A percentile compares a stretch with the other conserved stretches of the same genome.
Conservation (phyloP, 306 rosid genomes). For the Trichosanthes cucumerina region DNA sequence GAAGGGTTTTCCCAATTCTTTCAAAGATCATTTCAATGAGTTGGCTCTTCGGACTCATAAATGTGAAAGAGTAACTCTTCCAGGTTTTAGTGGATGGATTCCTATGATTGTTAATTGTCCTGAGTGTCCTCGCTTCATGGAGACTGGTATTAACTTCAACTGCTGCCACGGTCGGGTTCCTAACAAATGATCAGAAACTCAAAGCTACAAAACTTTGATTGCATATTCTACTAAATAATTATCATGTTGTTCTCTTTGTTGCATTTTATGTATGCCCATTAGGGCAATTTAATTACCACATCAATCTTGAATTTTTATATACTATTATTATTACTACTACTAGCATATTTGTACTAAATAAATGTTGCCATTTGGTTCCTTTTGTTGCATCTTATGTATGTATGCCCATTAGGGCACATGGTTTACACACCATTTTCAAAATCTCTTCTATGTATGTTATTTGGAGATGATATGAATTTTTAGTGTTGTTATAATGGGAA, state of each 20-base stretch:
- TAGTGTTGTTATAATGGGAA: not conserved
- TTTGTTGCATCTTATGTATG: not conserved
- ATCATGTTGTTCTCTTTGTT: not conserved
- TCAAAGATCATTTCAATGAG: conserved; percentile 14
- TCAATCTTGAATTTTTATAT: not conserved
- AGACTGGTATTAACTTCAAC: conserved; percentile 42
- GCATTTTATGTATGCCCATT: not conserved
- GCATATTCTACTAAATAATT: not conserved
- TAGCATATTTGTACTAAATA: not conserved
- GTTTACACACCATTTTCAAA: too few species aligned
- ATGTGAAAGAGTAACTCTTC: conserved; percentile 10
- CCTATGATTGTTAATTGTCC: conserved; percentile 38
- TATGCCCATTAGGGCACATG: not conserved
- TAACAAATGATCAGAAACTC: not conserved
- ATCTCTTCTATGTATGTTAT: not conserved
- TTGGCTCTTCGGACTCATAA: conserved; percentile 8
- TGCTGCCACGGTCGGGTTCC: conserved; percentile 38
- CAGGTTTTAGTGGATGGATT: conserved; percentile 21
- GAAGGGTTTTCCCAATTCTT: conserved; percentile 20
- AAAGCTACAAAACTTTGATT: not conserved
- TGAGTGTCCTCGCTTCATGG: conserved; percentile 44
- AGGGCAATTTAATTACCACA: not conserved
- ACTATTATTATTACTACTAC: not conserved
- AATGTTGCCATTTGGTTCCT: not conserved
- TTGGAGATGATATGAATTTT: not conserved